These are phyloP conservation scores for Penium margaritaceum DNA, from an alignment of 139 green algal genomes.

Conservation along the genomic window DNA sequence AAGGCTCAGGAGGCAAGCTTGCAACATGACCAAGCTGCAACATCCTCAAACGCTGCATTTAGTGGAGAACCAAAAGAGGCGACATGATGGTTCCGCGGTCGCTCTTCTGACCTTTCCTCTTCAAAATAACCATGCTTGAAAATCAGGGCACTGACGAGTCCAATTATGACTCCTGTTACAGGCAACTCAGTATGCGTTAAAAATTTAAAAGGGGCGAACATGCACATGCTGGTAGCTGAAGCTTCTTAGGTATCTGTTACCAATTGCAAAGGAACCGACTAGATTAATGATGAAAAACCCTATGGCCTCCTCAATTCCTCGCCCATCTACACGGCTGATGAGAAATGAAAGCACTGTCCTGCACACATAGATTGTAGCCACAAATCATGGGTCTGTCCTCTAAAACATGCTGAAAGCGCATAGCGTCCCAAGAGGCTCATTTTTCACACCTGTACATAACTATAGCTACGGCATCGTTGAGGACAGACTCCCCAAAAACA, in stretches of 20 bases:
- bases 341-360: conserved; percentile 28
- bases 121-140: conserved; percentile 38
- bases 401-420: no score
- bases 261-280: conserved; percentile 48
- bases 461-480: conserved; percentile 70
- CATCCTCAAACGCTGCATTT: no score
- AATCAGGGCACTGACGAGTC: conserved; percentile 17
- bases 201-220: not conserved
- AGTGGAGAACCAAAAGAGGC: no score
- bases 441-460: not conserved
- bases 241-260: not conserved
- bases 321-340: conserved; percentile 4
- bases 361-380: no score
- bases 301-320: conserved; percentile 16
- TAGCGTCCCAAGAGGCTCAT: not conserved
- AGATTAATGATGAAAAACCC: conserved; percentile 49
- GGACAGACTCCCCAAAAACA: conserved; percentile 74
- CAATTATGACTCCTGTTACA: conserved; percentile 46
- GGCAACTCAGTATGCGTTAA: not conserved
- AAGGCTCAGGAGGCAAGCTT: conserved; percentile 34
- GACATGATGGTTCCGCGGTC: no score
- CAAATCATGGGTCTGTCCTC: not conserved
- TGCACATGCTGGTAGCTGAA: no score
- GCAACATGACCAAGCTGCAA: conserved; percentile 22
- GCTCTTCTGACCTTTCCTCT: conserved; percentile 35